These are phyloP conservation scores for Jamesozyma spencerorum DNA, from an alignment of 805 yeast species.

Conservation along the genomic window DNA sequence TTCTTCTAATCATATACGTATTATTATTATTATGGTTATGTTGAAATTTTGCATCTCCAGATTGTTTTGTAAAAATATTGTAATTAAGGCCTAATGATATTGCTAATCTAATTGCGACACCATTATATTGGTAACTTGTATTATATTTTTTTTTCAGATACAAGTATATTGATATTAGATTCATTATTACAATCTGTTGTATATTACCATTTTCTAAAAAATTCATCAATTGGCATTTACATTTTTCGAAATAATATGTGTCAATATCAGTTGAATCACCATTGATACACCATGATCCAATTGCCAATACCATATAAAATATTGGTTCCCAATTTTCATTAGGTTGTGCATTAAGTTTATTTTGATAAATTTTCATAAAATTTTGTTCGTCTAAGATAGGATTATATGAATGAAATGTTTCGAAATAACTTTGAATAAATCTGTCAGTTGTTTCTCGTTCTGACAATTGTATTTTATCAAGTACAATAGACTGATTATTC, in stretches of 20 bases:
- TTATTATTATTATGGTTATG: conserved; percentile 6
- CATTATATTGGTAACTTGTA: conserved; percentile 60
- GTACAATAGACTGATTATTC: background rate
- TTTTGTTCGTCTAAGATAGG: conserved; percentile 52
- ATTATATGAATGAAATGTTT: conserved; percentile 49
- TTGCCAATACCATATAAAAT: conserved; percentile 47
- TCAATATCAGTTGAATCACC: conserved; percentile 45
- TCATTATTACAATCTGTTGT: conserved; percentile 43
- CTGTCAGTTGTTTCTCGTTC: conserved; percentile 15
- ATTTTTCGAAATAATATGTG: conserved; percentile 46
- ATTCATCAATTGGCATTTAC: conserved; percentile 27
- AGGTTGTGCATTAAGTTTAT: conserved; percentile 14
- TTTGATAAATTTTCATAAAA: conserved; percentile 37
- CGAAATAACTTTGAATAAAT: conserved; percentile 44
- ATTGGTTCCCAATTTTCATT: conserved; percentile 39
- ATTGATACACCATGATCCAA: conserved; percentile 61
- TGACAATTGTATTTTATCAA: conserved; percentile 1
- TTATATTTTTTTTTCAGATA: conserved; percentile 59
- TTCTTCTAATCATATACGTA: conserved; percentile 34
- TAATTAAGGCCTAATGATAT: conserved; percentile 45
- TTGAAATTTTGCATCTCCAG: background rate
- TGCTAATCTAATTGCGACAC: conserved; percentile 59
- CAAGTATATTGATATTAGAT: conserved; percentile 49
- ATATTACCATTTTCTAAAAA: conserved; percentile 53
- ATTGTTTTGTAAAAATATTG: conserved; percentile 38